Percentiles rank a stretch among this genome's conserved stretches.
phyloP scores from a whole-genome alignment of 768 basidiomycete species.

The Suillus clintonianus region DNA sequence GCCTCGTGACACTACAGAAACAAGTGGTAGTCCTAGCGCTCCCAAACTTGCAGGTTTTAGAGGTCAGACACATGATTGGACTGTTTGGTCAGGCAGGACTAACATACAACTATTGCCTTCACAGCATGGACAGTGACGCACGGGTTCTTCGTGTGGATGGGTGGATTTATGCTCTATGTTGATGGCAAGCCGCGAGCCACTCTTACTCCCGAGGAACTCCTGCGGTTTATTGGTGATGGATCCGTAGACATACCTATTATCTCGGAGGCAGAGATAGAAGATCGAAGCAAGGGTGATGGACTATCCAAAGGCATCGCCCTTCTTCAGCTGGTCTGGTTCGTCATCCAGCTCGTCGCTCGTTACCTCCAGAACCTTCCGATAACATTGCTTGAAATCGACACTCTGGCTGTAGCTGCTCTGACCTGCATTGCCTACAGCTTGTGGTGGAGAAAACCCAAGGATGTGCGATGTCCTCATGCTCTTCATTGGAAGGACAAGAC shows the following conservation, averaged over 20 bases:
- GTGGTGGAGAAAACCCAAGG: conserved; percentile 39
- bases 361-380: conserved; percentile 20
- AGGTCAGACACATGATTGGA: background rate
- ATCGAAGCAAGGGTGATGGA: conserved; percentile 34
- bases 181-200: background rate
- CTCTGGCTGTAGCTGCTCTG: conserved; percentile 30
- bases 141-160: conserved; percentile 20
- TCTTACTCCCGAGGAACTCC: too few species aligned
- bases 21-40: background rate
- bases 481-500: background rate
- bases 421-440: conserved; percentile 28
- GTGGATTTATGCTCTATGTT: conserved; percentile 19
- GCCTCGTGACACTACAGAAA: background rate
- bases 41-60: background rate
- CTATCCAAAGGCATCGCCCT: conserved; percentile 32
- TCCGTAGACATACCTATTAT: background rate
- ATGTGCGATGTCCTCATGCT: conserved; percentile 14
- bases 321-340: conserved; percentile 36
- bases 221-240: too few species aligned
- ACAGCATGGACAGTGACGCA: conserved; percentile 11
- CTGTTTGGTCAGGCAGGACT: background rate
- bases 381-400: conserved; percentile 35
- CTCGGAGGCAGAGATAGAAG: conserved; percentile 23
- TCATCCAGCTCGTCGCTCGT: conserved; percentile 29
- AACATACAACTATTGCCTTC: background rate